Percentiles rank a stretch among this genome's conserved stretches.
Conservation (phyloP, 345 rosid species). For the Pugionium dolabratum region DNA sequence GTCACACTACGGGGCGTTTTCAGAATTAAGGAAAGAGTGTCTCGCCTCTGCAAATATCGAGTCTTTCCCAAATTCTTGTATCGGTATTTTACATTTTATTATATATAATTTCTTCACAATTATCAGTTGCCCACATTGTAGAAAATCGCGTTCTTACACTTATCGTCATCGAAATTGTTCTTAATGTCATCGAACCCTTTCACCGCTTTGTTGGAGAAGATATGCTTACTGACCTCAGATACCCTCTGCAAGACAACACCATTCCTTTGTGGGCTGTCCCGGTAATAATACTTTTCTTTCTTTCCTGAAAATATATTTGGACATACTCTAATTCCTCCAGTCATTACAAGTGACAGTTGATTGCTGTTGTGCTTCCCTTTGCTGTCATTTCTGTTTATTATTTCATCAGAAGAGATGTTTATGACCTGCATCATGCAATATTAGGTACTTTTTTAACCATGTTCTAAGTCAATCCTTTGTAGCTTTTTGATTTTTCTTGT, state of each 20-base stretch:
- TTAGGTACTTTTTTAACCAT: slow-evolving; percentile 47
- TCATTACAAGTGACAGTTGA: slow-evolving; percentile 51
- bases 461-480: background rate
- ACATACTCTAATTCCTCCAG: background rate
- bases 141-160: no score
- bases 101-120: no score
- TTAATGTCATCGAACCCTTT: slow-evolving; percentile 80
- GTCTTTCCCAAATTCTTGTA: no score
- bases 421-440: slow-evolving; percentile 85
- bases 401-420: slow-evolving; percentile 72
- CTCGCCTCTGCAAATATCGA: no score
- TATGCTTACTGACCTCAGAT: slow-evolving; percentile 75
- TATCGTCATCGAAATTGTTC: slow-evolving; percentile 55
- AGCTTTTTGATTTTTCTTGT: background rate
- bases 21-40: no score
- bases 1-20: no score
- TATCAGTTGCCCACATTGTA: no score
- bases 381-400: slow-evolving; percentile 59
- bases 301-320: background rate
- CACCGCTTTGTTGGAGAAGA: slow-evolving; percentile 87
- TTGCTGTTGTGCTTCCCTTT: slow-evolving; percentile 70
- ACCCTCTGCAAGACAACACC: slow-evolving; percentile 74
- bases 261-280: slow-evolving; percentile 91
- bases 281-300: slow-evolving; percentile 45
- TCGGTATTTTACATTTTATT: no score